phyloP scores from a whole-genome alignment of 306 rosid genomes.

The Abrus pulchellus region DNA sequence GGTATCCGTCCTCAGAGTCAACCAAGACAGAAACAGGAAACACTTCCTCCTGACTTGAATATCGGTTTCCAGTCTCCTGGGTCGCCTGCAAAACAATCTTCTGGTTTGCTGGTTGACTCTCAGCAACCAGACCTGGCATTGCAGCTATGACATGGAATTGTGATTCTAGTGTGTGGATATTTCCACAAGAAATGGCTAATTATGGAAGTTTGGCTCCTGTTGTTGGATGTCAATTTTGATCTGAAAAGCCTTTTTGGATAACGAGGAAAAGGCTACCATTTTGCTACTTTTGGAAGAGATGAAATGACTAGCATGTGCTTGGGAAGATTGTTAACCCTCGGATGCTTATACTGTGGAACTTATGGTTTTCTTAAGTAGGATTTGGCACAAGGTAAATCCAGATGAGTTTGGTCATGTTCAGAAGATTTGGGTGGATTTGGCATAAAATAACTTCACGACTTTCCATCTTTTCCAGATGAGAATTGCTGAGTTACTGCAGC shows the following conservation, averaged over 20 bases:
- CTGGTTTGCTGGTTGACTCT: conserved; percentile 84
- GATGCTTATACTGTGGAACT: conserved; percentile 44
- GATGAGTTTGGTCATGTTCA: conserved; percentile 49
- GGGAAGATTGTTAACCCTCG: conserved; percentile 44
- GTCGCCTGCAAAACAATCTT: conserved; percentile 90
- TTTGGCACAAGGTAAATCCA: conserved; percentile 37
- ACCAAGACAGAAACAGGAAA: conserved; percentile 80
- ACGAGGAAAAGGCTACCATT: conserved; percentile 48
- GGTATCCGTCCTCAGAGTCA: conserved; percentile 69
- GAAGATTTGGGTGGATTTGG: conserved; percentile 40
- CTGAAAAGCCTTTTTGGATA: conserved; percentile 33
- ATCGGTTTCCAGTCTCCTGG: conserved; percentile 94
- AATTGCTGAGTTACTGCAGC: conserved; percentile 45
- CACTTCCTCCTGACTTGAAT: conserved; percentile 98
- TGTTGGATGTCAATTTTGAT: conserved; percentile 48
- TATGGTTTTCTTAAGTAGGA: conserved; percentile 46
- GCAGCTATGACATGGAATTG: conserved; percentile 76
- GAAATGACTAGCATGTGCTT: conserved; percentile 42
- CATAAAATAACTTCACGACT: conserved; percentile 31
- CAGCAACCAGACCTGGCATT: conserved; percentile 99
- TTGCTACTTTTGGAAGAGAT: conserved; percentile 46
- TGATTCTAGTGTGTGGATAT: conserved; percentile 56
- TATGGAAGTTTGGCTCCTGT: conserved; percentile 45
- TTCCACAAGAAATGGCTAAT: conserved; percentile 41
- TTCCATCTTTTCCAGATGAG: conserved; percentile 48